These are phyloP conservation scores for Trifolium fragiferum DNA, from an alignment of 306 rosid species.

Conservation along the genomic window DNA sequence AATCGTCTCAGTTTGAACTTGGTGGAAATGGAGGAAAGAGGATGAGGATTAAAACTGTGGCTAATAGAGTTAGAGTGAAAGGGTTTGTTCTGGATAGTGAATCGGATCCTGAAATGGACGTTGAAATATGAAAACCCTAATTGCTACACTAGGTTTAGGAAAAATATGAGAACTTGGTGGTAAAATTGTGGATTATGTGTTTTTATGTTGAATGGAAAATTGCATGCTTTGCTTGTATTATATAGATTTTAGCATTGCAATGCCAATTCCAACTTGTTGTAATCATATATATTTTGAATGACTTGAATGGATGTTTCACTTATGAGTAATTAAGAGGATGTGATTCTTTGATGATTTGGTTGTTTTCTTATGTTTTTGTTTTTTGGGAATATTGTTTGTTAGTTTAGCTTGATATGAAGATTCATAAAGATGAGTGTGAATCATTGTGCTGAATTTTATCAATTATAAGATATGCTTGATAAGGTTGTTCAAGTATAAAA, in stretches of 20 bases:
- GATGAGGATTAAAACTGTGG: slow-evolving; percentile 51
- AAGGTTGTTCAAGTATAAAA: background rate
- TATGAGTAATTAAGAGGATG: background rate
- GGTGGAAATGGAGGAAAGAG: slow-evolving; percentile 39
- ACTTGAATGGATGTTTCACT: background rate
- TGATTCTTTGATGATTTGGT: background rate
- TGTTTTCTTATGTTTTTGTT: background rate
- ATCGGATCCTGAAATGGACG: slow-evolving; percentile 20
- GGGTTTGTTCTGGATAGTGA: background rate
- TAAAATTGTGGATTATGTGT: background rate
- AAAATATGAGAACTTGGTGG: background rate
- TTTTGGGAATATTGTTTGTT: background rate
- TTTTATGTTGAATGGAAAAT: background rate
- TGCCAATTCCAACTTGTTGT: background rate
- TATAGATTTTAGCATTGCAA: background rate
- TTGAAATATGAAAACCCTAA: background rate
- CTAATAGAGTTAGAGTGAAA: slow-evolving; percentile 41
- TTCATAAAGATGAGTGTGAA: background rate
- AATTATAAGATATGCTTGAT: background rate
- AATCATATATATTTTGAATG: background rate
- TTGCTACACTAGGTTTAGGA: background rate
- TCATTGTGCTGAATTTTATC: background rate
- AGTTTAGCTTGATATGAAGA: background rate
- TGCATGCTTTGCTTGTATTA: background rate
- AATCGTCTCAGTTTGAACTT: background rate